A percentile compares a stretch with the other conserved stretches of the same genome.
phyloP scores from a whole-genome alignment of 768 basidiomycete genomes.

The Hypholoma sublateritium region DNA sequence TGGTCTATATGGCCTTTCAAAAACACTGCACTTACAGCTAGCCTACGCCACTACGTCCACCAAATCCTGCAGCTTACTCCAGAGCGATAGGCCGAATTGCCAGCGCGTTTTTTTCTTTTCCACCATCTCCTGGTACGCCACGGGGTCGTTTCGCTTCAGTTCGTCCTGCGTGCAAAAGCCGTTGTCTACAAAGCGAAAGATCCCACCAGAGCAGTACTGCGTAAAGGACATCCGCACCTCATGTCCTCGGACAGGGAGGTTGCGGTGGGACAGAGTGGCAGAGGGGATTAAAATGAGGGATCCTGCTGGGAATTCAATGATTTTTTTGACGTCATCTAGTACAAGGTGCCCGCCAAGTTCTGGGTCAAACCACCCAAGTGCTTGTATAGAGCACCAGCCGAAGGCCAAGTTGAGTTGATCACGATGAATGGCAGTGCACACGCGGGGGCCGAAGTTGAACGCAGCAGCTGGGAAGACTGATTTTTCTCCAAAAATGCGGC shows the following conservation, averaged over 20 bases:
- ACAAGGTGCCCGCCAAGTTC: not conserved
- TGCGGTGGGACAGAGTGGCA: too few species aligned
- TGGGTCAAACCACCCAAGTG: not conserved
- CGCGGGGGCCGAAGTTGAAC: not conserved
- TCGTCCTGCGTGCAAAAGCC: conserved; percentile 13
- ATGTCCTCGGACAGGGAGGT: too few species aligned
- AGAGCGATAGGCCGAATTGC: not conserved
- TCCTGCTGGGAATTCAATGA: too few species aligned
- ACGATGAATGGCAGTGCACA: not conserved
- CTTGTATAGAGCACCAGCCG: not conserved
- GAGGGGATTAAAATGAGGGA: too few species aligned
- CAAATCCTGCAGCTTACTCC: not conserved
- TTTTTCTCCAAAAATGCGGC: not conserved
- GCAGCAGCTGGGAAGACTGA: not conserved
- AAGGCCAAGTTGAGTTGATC: not conserved
- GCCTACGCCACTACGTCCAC: too few species aligned
- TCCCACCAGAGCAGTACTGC: conserved; percentile 10
- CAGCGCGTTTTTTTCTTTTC: conserved; percentile 3
- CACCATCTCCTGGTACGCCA: not conserved
- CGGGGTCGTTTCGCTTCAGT: not conserved
- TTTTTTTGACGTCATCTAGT: not conserved
- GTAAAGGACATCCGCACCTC: too few species aligned
- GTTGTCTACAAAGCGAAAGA: conserved; percentile 24
- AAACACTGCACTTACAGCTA: too few species aligned
- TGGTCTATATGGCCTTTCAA: too few species aligned